Percentiles rank a stretch among this genome's conserved stretches.
Conservation (phyloP, 225 moss, liverwort and hornwort species). For the Takakia lepidozioides region DNA sequence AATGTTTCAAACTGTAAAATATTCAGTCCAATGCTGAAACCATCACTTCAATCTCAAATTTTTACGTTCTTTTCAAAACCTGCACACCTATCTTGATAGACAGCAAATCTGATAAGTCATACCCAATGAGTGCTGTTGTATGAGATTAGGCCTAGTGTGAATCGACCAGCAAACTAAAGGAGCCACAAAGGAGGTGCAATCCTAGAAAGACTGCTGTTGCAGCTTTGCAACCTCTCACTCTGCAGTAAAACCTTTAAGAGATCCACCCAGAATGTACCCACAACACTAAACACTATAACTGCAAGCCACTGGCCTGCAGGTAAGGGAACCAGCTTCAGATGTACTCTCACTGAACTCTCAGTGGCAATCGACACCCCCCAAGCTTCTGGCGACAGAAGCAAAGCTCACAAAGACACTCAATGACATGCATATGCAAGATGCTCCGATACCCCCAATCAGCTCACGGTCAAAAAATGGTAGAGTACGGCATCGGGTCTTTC, state of each 20-base stretch:
- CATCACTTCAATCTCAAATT: too few species aligned
- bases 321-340: constrained; percentile 41
- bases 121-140: too few species aligned
- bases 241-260: constrained; percentile 22
- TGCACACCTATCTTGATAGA: too few species aligned
- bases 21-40: too few species aligned
- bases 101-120: too few species aligned
- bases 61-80: too few species aligned
- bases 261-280: constrained; percentile 72
- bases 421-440: constrained; percentile 43
- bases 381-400: constrained; percentile 44
- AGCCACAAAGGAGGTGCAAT: too few species aligned
- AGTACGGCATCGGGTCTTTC: constrained; percentile 28
- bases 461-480: constrained; percentile 51
- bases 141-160: too few species aligned
- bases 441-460: constrained; percentile 37
- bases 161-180: too few species aligned
- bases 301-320: constrained; percentile 30
- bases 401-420: constrained; percentile 43
- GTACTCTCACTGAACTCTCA: constrained; percentile 20
- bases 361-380: constrained; percentile 16
- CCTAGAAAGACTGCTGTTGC: not conserved
- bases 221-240: not conserved
- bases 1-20: too few species aligned
- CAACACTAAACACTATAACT: constrained; percentile 22